Conservation (phyloP, 768 basidiomycete genomes). For the Amanita phalloides region DNA sequence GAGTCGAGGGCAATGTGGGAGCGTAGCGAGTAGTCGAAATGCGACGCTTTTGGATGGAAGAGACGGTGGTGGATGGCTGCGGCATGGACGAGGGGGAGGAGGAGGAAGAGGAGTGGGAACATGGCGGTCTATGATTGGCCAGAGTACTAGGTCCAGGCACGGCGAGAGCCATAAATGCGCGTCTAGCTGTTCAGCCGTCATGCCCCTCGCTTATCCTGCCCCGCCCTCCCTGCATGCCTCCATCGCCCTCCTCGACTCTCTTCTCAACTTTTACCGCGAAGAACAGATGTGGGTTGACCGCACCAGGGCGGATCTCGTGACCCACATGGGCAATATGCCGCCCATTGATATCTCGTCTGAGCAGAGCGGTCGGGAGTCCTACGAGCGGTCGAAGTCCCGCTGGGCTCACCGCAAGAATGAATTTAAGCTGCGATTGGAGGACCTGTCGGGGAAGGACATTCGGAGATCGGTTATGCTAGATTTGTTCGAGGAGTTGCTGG, state of each 20-base stretch:
- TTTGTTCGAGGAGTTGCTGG: slow-evolving; percentile 64
- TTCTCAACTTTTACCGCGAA: slow-evolving; percentile 57
- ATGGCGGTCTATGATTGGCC: slow-evolving; percentile 14
- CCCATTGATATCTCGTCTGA: neutral
- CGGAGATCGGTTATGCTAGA: slow-evolving; percentile 42
- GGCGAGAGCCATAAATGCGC: slow-evolving; percentile 4
- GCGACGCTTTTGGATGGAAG: slow-evolving; percentile 31
- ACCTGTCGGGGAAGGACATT: slow-evolving; percentile 8
- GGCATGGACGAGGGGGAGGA: slow-evolving; percentile 10
- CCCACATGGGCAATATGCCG: slow-evolving; percentile 14
- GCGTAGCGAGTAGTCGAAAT: slow-evolving; percentile 30
- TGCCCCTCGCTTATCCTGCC: slow-evolving; percentile 13
- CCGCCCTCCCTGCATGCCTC: slow-evolving; percentile 35
- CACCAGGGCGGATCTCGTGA: slow-evolving; percentile 50
- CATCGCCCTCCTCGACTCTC: slow-evolving; percentile 50
- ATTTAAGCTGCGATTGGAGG: slow-evolving; percentile 35
- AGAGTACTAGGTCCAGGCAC: slow-evolving; percentile 12
- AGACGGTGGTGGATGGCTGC: slow-evolving; percentile 31
- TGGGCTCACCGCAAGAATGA: slow-evolving; percentile 53
- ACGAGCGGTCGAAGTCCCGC: slow-evolving; percentile 16
- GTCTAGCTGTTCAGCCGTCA: neutral
- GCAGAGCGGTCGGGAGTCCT: neutral
- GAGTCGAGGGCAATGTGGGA: slow-evolving; percentile 26
- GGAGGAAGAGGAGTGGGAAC: slow-evolving; percentile 10
- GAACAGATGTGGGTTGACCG: slow-evolving; percentile 66